Evolutionary conservation across 345 rosid species (phyloP).

Genomic region (Sonneratia alba): DNA sequence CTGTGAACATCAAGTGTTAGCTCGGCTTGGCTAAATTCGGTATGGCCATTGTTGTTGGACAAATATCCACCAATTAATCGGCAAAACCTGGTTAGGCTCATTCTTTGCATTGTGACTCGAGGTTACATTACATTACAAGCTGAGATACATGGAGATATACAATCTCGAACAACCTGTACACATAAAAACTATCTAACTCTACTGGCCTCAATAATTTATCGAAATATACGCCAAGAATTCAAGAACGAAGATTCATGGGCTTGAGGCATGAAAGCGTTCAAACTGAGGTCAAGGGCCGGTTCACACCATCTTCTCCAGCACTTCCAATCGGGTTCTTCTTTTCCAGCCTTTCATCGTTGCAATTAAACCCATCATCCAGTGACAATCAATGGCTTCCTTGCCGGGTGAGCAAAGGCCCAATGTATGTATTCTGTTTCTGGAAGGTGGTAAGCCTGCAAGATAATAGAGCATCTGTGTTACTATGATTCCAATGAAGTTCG

Average conservation of each 20-base stretch:
- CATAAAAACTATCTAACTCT: conserved; percentile 4
- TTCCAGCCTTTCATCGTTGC: conserved; percentile 96
- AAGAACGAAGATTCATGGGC: background rate
- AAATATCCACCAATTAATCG: no score
- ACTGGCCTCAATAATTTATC: background rate
- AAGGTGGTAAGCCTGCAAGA: conserved; percentile 75
- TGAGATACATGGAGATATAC: background rate
- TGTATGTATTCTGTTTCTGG: conserved; percentile 95
- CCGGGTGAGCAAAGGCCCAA: conserved; percentile 93
- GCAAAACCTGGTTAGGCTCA: background rate
- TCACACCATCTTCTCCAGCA: conserved; percentile 73
- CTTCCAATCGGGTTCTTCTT: conserved; percentile 80
- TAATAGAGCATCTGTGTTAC: background rate
- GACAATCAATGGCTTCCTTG: conserved; percentile 19
- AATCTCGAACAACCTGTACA: conserved; percentile 12
- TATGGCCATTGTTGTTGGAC: no score
- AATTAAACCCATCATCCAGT: background rate
- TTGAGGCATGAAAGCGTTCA: conserved; percentile 14
- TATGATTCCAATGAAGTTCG: no score
- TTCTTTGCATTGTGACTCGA: background rate
- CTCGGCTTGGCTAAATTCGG: no score
- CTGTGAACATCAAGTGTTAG: no score
- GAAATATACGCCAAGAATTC: conserved; percentile 10
- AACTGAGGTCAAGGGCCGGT: conserved; percentile 11
- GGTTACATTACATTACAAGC: conserved; percentile 2